Percentiles rank a stretch among this genome's conserved stretches.
phyloP scores from a whole-genome alignment of 1,284 basidiomycete species.

The Lentinula novae-zelandiae region DNA sequence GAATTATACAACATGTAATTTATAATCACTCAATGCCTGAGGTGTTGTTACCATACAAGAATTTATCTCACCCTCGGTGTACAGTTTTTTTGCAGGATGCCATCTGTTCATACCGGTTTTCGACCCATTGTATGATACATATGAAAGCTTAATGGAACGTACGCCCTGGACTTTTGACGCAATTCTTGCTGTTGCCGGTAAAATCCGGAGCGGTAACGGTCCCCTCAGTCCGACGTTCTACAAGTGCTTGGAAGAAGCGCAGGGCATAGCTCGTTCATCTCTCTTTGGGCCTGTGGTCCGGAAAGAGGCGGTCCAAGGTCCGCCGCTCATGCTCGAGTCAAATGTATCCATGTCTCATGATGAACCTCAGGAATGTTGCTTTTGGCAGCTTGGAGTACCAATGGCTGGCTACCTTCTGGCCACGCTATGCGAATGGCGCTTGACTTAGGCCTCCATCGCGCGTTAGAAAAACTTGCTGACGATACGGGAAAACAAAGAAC shows the following conservation, averaged over 20 bases:
- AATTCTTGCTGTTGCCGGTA: constrained; percentile 86
- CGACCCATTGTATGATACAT: constrained; percentile 87
- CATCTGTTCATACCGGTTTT: constrained; percentile 93
- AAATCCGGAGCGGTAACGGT: constrained; percentile 87
- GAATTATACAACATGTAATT: constrained; percentile 79
- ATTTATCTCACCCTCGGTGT: constrained; percentile 21
- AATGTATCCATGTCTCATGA: constrained; percentile 5
- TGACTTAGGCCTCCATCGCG: constrained; percentile 88
- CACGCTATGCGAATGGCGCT: constrained; percentile 94
- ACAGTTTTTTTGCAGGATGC: constrained; percentile 91
- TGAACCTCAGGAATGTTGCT: constrained; percentile 73
- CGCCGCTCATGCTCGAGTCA: constrained; percentile 17
- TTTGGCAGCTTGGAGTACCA: constrained; percentile 90
- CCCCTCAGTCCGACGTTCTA: constrained; percentile 83
- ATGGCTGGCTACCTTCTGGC: constrained; percentile 89
- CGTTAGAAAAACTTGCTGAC: constrained; percentile 87
- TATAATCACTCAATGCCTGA: constrained; percentile 7
- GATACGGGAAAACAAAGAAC: constrained; percentile 60
- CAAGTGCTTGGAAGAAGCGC: constrained; percentile 88
- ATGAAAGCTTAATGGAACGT: constrained; percentile 84
- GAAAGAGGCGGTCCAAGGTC: constrained; percentile 91
- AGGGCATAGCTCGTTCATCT: constrained; percentile 89
- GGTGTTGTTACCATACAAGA: constrained; percentile 23
- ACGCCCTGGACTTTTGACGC: constrained; percentile 92
- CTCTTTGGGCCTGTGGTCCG: constrained; percentile 89